Percentiles rank a stretch among this genome's conserved stretches.
phyloP scores from a whole-genome alignment of 2,329 filamentous ascomycete species.

The Stagonosporopsis cucurbitacearum region DNA sequence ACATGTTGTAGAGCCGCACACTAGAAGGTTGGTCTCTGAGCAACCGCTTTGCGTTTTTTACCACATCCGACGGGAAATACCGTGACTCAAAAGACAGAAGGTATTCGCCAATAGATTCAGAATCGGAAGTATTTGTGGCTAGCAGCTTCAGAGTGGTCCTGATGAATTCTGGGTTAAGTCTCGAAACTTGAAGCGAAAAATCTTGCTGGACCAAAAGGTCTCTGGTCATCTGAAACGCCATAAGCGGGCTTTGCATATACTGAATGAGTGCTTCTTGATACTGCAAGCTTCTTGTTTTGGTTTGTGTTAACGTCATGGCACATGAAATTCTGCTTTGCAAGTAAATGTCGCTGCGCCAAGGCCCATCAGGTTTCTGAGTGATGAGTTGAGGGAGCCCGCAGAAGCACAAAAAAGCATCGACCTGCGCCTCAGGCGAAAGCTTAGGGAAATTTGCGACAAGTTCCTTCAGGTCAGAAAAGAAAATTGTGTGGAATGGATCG shows the following conservation, averaged over 20 bases:
- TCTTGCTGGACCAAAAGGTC: slow-evolving; percentile 34
- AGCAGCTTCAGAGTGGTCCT: slow-evolving; percentile 63
- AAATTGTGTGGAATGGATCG: slow-evolving; percentile 81
- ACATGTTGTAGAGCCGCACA: slow-evolving; percentile 76
- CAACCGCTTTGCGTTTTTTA: slow-evolving; percentile 74
- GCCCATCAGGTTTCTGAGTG: too few relatives aligned
- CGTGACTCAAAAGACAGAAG: slow-evolving; percentile 70
- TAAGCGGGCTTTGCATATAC: slow-evolving; percentile 4
- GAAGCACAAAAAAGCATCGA: slow-evolving; percentile 69
- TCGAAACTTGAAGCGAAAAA: slow-evolving; percentile 23
- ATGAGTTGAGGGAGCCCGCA: slow-evolving; percentile 53
- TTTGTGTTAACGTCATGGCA: not conserved
- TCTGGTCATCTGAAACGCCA: slow-evolving; percentile 30
- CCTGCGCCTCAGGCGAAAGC: slow-evolving; percentile 55
- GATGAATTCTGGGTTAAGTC: slow-evolving; percentile 27
- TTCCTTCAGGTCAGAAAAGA: slow-evolving; percentile 76
- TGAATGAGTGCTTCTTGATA: not conserved
- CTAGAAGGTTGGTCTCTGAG: slow-evolving; percentile 72
- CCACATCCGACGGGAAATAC: slow-evolving; percentile 61
- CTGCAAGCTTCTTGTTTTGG: not conserved
- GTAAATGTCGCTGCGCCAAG: slow-evolving; percentile 55
- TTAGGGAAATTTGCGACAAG: slow-evolving; percentile 60
- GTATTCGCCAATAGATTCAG: slow-evolving; percentile 68
- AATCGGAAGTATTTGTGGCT: slow-evolving; percentile 45
- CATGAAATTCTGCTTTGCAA: not conserved